phyloP scores from a whole-genome alignment of 129 eudicot species.

The Escallonia herrerae region DNA sequence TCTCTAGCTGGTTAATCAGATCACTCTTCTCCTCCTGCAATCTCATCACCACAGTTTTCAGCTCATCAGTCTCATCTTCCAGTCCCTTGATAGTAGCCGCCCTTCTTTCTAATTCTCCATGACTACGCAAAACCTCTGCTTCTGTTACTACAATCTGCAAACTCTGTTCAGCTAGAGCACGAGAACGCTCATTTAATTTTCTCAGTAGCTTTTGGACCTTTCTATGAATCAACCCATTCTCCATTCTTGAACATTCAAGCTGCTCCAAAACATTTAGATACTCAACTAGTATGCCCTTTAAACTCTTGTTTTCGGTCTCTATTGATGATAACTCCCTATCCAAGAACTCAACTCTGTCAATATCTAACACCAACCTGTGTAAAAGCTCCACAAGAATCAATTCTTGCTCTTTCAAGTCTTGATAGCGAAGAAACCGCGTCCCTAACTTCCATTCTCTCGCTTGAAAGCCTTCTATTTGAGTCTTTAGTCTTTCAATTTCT shows the following conservation, averaged over 20 bases:
- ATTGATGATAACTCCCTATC: conserved; percentile 35
- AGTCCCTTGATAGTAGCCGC: conserved; percentile 19
- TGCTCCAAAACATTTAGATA: conserved; percentile 29
- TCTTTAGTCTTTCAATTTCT: conserved; percentile 28
- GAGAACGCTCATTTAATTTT: conserved; percentile 22
- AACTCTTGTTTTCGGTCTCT: conserved; percentile 43
- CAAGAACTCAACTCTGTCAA: conserved; percentile 38
- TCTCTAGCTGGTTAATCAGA: conserved; percentile 30
- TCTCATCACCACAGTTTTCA: conserved; percentile 21
- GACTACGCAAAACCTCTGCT: conserved; percentile 19
- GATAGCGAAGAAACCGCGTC: conserved; percentile 26
- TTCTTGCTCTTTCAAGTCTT: conserved; percentile 50
- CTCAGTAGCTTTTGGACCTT: conserved; percentile 40
- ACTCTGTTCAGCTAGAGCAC: conserved; percentile 20
- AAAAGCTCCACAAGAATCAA: conserved; percentile 35
- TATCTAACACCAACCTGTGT: conserved; percentile 35
- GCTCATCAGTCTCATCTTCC: conserved; percentile 35
- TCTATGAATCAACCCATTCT: conserved; percentile 34
- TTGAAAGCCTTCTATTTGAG: conserved; percentile 41
- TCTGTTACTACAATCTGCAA: conserved; percentile 34
- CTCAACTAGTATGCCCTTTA: conserved; percentile 37
- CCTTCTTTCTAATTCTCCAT: conserved; percentile 28
- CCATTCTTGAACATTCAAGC: conserved; percentile 28
- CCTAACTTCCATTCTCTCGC: conserved; percentile 33
- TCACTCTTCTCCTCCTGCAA: conserved; percentile 42